These are phyloP conservation scores for Populus nigra DNA, from an alignment of 345 rosid species.

Conservation along the genomic window DNA sequence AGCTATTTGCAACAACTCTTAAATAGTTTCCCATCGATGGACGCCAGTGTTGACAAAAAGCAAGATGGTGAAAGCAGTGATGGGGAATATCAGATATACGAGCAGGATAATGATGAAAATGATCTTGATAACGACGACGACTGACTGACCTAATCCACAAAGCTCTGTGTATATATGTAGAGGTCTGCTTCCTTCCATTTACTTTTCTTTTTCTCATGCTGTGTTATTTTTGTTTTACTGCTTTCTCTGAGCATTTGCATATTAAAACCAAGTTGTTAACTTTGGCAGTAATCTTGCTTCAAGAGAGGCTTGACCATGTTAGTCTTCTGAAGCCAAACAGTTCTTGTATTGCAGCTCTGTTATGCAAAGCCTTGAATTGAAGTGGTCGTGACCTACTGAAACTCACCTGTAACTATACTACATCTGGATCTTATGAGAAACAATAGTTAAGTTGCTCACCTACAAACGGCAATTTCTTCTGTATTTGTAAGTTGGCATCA, in stretches of 20 bases:
- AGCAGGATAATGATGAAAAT: slow-evolving; percentile 65
- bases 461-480: no score
- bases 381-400: not conserved
- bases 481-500: no score
- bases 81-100: slow-evolving; percentile 78
- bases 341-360: not conserved
- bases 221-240: not conserved
- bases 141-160: not conserved
- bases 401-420: no score
- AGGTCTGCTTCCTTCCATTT: not conserved
- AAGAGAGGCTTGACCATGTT: not conserved
- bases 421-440: no score
- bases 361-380: not conserved
- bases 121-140: slow-evolving; percentile 23
- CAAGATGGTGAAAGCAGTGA: slow-evolving; percentile 53
- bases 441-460: no score
- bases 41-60: slow-evolving; percentile 35
- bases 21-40: slow-evolving; percentile 63
- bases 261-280: not conserved
- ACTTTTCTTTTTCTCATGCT: not conserved
- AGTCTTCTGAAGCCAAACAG: not conserved
- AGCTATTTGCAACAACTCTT: slow-evolving; percentile 84
- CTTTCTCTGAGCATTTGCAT: not conserved
- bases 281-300: not conserved
- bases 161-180: not conserved